These are phyloP conservation scores for Sphaerosporella brunnea DNA, from an alignment of 495 filamentous ascomycete genomes.

Conservation along the genomic window DNA sequence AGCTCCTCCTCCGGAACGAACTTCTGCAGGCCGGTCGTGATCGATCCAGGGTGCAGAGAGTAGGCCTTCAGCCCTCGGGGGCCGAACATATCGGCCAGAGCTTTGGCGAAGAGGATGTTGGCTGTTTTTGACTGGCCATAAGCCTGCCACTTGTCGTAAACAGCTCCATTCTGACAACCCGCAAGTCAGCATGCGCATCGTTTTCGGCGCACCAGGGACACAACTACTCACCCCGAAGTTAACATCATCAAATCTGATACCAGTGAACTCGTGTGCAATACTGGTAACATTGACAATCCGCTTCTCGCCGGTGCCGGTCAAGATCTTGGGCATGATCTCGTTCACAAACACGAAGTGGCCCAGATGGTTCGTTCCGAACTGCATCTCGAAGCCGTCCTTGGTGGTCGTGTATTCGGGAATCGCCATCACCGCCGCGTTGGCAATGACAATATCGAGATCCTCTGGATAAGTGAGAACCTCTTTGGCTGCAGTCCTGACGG, in stretches of 20 bases:
- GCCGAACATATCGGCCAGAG: constrained; percentile 32
- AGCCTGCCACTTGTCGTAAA: constrained; percentile 30
- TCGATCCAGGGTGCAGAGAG: constrained; percentile 5
- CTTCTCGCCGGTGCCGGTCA: constrained; percentile 20
- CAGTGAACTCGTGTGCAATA: constrained; percentile 29
- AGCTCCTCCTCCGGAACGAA: too few relatives aligned
- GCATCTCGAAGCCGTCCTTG: constrained; percentile 35
- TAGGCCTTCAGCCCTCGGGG: constrained; percentile 1
- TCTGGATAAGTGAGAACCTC: constrained; percentile 29
- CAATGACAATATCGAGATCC: constrained; percentile 43
- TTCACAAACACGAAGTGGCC: constrained; percentile 45
- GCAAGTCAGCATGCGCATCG: too few relatives aligned
- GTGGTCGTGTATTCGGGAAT: constrained; percentile 26
- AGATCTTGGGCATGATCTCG: constrained; percentile 33
- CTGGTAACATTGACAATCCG: constrained; percentile 30
- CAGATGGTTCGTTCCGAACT: constrained; percentile 42
- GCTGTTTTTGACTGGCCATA: constrained; percentile 44
- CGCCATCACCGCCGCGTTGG: constrained; percentile 53
- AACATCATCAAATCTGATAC: constrained; percentile 36
- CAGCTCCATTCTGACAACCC: constrained; percentile 25
- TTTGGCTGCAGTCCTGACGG: constrained; percentile 34
- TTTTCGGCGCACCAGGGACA: too few relatives aligned
- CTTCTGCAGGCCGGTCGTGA: too few relatives aligned
- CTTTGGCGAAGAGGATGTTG: constrained; percentile 32
- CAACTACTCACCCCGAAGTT: too few relatives aligned